Evolutionary conservation across 257 asterid species (phyloP).

Genomic region (Handroanthus guayacan): DNA sequence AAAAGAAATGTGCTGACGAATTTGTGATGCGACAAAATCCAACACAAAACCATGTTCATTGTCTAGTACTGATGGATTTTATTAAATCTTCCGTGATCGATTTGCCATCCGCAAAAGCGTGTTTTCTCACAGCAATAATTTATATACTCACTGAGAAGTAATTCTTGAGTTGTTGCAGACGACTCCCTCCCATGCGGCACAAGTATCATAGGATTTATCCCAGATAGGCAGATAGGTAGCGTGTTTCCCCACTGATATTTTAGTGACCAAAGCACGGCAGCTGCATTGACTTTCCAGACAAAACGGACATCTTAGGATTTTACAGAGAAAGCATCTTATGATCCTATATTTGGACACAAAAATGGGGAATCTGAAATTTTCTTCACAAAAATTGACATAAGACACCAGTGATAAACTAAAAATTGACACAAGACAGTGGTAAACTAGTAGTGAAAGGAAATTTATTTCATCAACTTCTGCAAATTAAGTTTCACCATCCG

Average conservation of each 20-base stretch:
- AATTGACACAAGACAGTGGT: too few species aligned
- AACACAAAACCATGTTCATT: not conserved
- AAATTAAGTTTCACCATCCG: too few species aligned
- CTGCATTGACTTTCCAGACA: slow-evolving; percentile 28
- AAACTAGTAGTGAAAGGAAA: not conserved
- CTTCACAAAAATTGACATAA: too few species aligned
- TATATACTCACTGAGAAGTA: slow-evolving; percentile 62
- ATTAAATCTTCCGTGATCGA: too few species aligned
- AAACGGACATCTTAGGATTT: not conserved
- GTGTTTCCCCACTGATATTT: slow-evolving; percentile 77
- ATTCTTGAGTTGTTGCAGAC: slow-evolving; percentile 78
- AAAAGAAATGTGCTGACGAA: too few species aligned
- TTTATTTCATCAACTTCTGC: too few species aligned
- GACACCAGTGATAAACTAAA: too few species aligned
- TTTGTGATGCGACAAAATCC: not conserved
- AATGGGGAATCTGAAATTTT: too few species aligned
- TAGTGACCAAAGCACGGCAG: slow-evolving; percentile 74
- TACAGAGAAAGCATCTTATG: not conserved
- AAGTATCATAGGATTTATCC: slow-evolving; percentile 81
- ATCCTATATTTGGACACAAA: slow-evolving; percentile 24
- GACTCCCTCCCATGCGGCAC: slow-evolving; percentile 84
- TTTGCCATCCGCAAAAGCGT: too few species aligned
- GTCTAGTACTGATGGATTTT: too few species aligned
- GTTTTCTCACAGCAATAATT: too few species aligned
- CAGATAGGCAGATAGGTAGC: slow-evolving; percentile 64